These are phyloP conservation scores for Myxozyma monticola DNA, from an alignment of 805 yeast genomes.

Conservation along the genomic window DNA sequence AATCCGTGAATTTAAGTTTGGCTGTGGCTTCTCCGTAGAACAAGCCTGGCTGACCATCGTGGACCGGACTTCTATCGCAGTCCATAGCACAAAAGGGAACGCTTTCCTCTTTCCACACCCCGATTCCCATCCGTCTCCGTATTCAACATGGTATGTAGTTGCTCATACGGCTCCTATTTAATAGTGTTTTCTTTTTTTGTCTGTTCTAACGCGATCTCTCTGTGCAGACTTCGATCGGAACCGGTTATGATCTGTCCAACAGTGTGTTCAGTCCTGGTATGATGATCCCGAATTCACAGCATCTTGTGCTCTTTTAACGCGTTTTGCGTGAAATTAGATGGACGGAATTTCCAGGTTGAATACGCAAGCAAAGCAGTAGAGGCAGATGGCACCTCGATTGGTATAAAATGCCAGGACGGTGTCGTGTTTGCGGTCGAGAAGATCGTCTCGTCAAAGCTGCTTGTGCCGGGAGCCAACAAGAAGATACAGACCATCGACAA, in stretches of 20 bases:
- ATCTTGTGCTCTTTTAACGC: slow-evolving; percentile 29
- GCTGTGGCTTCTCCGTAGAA: too few relatives aligned
- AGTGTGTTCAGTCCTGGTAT: slow-evolving; percentile 83
- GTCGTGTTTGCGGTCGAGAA: slow-evolving; percentile 98
- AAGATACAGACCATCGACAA: slow-evolving; percentile 91
- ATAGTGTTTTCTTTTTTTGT: too few relatives aligned
- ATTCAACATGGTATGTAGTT: too few relatives aligned
- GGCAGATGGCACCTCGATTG: slow-evolving; percentile 93
- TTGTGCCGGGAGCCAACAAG: slow-evolving; percentile 85
- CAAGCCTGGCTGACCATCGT: too few relatives aligned
- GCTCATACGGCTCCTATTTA: too few relatives aligned
- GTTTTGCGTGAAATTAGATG: slow-evolving; percentile 59
- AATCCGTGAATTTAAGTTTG: too few relatives aligned
- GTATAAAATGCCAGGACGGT: slow-evolving; percentile 89
- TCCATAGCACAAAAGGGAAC: too few relatives aligned
- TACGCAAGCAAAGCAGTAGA: slow-evolving; percentile 98
- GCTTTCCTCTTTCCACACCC: too few relatives aligned
- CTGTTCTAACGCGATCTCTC: too few relatives aligned
- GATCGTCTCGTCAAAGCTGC: slow-evolving; percentile 76
- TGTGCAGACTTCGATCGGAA: slow-evolving; percentile 79
- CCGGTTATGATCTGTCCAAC: slow-evolving; percentile 97
- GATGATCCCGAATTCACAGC: slow-evolving; percentile 25
- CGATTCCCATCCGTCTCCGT: too few relatives aligned
- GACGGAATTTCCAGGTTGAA: slow-evolving; percentile 95
- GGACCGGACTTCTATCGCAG: too few relatives aligned